Percentiles rank a stretch among this genome's conserved stretches.
Evolutionary conservation across 164 flowering plant genomes (phyloP).

Genomic region (Liquidambar formosana): DNA sequence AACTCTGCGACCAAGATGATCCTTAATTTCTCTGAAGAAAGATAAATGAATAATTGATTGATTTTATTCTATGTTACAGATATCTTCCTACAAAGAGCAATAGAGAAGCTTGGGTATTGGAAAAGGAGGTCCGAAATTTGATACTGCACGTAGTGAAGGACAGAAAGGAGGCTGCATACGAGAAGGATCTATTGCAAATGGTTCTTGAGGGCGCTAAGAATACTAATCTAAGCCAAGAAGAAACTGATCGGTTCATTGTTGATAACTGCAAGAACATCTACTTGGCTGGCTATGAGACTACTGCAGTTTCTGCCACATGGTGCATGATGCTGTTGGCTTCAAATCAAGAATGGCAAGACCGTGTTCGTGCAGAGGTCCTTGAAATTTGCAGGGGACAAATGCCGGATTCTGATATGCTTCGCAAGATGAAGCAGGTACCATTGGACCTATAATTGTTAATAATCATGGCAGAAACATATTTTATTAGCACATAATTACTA

Average conservation of each 20-base stretch:
- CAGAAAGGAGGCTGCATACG: neutral
- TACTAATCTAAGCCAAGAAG: conserved; percentile 4
- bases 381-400: conserved; percentile 6
- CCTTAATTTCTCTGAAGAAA: no score
- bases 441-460: neutral
- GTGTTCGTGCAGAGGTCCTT: conserved; percentile 12
- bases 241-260: conserved; percentile 12
- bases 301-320: conserved; percentile 16
- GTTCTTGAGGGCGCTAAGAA: conserved; percentile 10
- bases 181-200: conserved; percentile 9
- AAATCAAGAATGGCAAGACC: conserved; percentile 17
- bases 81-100: no score
- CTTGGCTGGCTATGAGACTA: conserved; percentile 18
- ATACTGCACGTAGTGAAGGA: conserved; percentile 19
- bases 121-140: conserved; percentile 19
- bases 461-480: neutral
- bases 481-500: no score
- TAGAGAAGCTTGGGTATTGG: conserved; percentile 34
- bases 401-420: conserved; percentile 12
- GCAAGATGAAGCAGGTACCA: conserved; percentile 26
- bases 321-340: conserved; percentile 19
- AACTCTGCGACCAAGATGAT: no score
- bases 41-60: no score
- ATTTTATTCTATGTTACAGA: no score
- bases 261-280: conserved; percentile 23